phyloP scores from a whole-genome alignment of 805 yeast genomes.

The Saccharomycopsis fermentans region DNA sequence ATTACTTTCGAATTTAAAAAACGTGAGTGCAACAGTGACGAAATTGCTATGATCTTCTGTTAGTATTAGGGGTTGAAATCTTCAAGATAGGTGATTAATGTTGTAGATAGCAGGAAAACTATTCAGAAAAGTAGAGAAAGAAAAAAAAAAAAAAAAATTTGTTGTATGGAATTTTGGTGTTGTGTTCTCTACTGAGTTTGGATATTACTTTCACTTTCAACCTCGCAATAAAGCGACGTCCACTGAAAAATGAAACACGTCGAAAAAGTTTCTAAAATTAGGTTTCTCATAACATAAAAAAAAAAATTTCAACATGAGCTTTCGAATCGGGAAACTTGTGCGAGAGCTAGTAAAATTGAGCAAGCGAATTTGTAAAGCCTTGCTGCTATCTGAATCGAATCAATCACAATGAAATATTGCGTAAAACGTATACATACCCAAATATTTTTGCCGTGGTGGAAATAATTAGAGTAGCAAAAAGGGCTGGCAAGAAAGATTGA shows the following conservation, averaged over 20 bases:
- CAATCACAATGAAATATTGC: background rate
- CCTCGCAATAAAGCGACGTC: background rate
- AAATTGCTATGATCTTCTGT: background rate
- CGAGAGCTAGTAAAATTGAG: too few relatives aligned
- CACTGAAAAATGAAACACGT: conserved; percentile 1
- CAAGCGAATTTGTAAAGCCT: too few relatives aligned
- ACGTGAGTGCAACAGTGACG: background rate
- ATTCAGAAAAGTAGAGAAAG: background rate
- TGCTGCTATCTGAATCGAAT: too few relatives aligned
- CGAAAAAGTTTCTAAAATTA: background rate
- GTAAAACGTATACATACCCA: background rate
- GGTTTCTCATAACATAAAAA: background rate
- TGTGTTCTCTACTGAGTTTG: background rate
- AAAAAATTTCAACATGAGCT: background rate
- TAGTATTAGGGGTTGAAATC: background rate
- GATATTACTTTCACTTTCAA: background rate
- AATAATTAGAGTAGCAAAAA: too few relatives aligned
- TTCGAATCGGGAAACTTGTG: background rate
- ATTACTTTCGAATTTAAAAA: background rate
- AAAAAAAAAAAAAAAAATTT: background rate
- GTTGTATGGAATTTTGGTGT: background rate
- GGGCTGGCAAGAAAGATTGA: too few relatives aligned
- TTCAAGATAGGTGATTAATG: background rate
- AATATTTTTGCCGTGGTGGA: too few relatives aligned
- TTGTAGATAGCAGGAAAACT: background rate